Evolutionary conservation across 345 rosid species (phyloP), one percentile per base, ranked within the genome.

Genomic region (Moringa oleifera): DNA sequence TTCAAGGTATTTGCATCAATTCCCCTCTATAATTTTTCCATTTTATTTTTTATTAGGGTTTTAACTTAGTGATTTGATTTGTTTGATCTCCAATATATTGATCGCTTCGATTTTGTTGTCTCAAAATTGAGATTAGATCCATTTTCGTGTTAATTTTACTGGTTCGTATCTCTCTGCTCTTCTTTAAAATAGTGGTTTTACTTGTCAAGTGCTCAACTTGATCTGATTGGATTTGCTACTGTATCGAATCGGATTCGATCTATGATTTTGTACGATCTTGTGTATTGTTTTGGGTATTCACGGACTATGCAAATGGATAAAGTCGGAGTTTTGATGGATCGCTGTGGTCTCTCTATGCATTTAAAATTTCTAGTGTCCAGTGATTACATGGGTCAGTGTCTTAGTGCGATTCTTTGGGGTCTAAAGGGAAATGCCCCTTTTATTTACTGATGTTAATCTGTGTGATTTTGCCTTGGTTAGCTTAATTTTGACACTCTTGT

Each of bases 1-100:
- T 46, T 25, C 15, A 55, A 71, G 80, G 74, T 60, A 17, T 21
- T 46, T 33, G 68, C 47, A 58, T 73, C 23, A 20, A 54, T 55
- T 69, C 64, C 63, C 45, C 53, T 37, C 65, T 59, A 6, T 20
- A 53, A 22, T 23, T 69, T 55, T 64, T 55, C 31, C 61, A 52
- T 51, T 69, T 66, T 59, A 13, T 19, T 4, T 53, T 25, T 59
- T 57, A 25, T 18, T 19, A 51, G 53, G 37, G 59, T 66, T 54
- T 41, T 46, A 36, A 28, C 47, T 37, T 51, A 25, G n/a, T 36
- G 33, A 20, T 59, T 64, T 18, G 25, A 17, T 61, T n/a, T 49
- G 18, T 22, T 61, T 45, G 60, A 60, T 68, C 51, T 74, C 56
- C 68, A 53, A 64, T 66, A 53, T 6, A 11, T 62, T 49, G 22